Evolutionary conservation across 805 yeast species (phyloP), one percentile per base, ranked within the genome.

Genomic region (Starmerella lactis-condensi): DNA sequence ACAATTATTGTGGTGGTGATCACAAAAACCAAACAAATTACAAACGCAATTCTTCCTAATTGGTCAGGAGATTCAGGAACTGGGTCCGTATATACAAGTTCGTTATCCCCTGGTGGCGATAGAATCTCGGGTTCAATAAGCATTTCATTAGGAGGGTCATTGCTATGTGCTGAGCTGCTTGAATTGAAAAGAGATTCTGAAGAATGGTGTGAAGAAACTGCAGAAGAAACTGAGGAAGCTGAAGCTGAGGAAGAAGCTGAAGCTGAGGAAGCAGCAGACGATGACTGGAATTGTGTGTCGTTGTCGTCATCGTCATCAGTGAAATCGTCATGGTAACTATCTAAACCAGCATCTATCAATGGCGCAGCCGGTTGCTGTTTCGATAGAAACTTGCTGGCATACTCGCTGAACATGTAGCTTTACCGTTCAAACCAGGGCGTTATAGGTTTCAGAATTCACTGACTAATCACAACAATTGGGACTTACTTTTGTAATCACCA

Each of bases 331-430:
- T 47, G 43, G 32, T 43, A 46, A n/a, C n/a, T n/a, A n/a, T n/a
- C n/a, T n/a, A n/a, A n/a, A n/a, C n/a, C n/a, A n/a, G n/a, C n/a
- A n/a, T n/a, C n/a, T n/a, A n/a, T n/a, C 22, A 42, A 38, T 24
- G 52, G 46, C 34, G 48, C 45, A 17, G 46, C 24, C 46, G 39
- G 41, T 43, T 21, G 51, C 18, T 56, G 51, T 33, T 50, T 50
- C 11, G 55, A 40, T 30, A 54, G 47, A 28, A 53, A 48, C 39
- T 48, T 45, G 12, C 58, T 53, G 10, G 59, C 55, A 41, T 56
- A 40, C 29, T 39, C 43, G 24, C 43, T 41, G 26, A 41, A 39
- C 43, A 41, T 41, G 21, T n/a, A n/a, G n/a, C n/a, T n/a, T n/a
- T n/a, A n/a, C n/a, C n/a, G n/a, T n/a, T n/a, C n/a, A n/a, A n/a